Base-by-base conservation (phyloP, 2,329 filamentous ascomycete genomes). In the Trichophyton rubrum region DNA sequence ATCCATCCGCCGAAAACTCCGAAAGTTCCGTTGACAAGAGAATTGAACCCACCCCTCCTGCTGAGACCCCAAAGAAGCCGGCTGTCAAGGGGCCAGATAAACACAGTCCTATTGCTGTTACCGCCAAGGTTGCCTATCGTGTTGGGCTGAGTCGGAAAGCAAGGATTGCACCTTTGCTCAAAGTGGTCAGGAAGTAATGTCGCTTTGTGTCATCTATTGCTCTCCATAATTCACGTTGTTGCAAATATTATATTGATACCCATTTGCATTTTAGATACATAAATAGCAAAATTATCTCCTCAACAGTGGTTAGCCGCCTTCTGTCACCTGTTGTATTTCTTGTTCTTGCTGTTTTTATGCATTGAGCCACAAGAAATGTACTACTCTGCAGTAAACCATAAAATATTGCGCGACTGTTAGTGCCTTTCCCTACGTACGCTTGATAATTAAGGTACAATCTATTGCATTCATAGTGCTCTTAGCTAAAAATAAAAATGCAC, bases 101-200 rank as follows among this genome's bases (percentile, higher is more conserved):
- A 61, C 75, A 76, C 58, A 76, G 74, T 49, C 74, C 75, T 1
- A 74, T 74, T 24, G 68, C 69, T 33, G 69, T 67, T 49, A 73
- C 70, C 51, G 70, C 70, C 59, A 74, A 72, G 60, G 72, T 75
- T 3, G 70, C 73, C 1, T 75, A 74, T 56, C 72, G 79, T 0
- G 78, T 81, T 3, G 79, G 79, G 1, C 66, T 81, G 61, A 80
- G 78, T 66, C 77, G 76, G 58, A 71, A 70, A 60, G 76, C 76
- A 22, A 69, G 75, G 27, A 80, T 80, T 55, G 76, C 77, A 17
- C 76, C 78, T 17, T 67, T 81, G 64, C 66, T 80, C 60, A 77
- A 75, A 62, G 67, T 77, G 49, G 71, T 78, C 9, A 70, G 73
- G 57, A 77, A 76, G 61, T 76, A 64, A 70, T 58, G 3, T 7